These are phyloP conservation scores for Ciborinia camelliae DNA, from an alignment of 2,329 filamentous ascomycete genomes.

Conservation along the genomic window DNA sequence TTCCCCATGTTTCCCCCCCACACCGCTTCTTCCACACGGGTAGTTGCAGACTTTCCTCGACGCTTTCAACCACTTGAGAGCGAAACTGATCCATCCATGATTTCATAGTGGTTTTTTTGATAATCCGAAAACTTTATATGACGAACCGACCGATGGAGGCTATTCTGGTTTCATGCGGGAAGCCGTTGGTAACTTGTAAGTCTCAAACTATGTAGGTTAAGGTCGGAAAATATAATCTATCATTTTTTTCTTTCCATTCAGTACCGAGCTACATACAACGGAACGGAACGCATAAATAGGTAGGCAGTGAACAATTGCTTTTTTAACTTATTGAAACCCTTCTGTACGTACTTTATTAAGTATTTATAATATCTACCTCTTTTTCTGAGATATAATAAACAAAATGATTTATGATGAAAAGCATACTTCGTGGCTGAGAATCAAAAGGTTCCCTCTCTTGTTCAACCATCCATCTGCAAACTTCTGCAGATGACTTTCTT, in stretches of 20 bases:
- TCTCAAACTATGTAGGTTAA: not conserved
- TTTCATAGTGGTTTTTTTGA: not conserved
- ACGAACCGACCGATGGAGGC: not conserved
- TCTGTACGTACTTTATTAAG: not conserved
- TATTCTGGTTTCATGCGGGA: conserved; percentile 1
- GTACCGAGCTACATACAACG: not conserved
- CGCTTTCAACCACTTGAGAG: not conserved
- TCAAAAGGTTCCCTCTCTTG: not conserved
- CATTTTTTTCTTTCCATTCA: not conserved
- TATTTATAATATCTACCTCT: conserved; percentile 2
- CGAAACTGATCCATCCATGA: not conserved
- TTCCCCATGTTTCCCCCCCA: conserved; percentile 5
- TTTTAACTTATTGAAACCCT: not conserved
- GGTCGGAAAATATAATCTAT: conserved; percentile 8
- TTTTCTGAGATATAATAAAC: not conserved
- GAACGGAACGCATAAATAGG: conserved; percentile 5
- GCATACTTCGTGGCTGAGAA: conserved; percentile 13
- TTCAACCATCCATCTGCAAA: conserved; percentile 2
- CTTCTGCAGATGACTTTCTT: conserved; percentile 17
- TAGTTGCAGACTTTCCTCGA: not conserved
- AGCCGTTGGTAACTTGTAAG: conserved; percentile 1
- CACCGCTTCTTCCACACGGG: conserved; percentile 14
- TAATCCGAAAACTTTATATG: conserved; percentile 16
- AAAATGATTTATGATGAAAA: conserved; percentile 17
- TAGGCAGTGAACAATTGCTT: not conserved